Conservation (phyloP, 495 filamentous ascomycete genomes). For the Diplogelasinospora grovesii region DNA sequence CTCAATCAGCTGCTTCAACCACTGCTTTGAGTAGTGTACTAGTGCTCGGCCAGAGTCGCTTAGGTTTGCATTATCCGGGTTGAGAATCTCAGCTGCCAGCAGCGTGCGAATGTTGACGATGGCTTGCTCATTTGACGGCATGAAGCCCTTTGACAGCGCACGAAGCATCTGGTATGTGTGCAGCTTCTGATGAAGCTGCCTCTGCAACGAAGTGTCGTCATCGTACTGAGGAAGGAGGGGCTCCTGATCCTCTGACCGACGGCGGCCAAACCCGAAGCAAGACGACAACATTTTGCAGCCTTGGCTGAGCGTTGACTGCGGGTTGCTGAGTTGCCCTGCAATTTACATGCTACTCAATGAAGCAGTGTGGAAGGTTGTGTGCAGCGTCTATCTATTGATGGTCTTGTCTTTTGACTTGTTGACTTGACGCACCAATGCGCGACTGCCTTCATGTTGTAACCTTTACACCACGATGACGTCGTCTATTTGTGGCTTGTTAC, state of each 20-base stretch:
- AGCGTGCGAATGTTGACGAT: constrained; percentile 78
- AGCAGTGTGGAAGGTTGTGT: too few relatives aligned
- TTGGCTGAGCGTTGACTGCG: neutral
- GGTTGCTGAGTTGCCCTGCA: too few relatives aligned
- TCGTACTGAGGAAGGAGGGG: constrained; percentile 80
- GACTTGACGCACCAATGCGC: too few relatives aligned
- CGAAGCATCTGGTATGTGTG: constrained; percentile 88
- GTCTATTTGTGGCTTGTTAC: too few relatives aligned
- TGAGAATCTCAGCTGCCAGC: constrained; percentile 69
- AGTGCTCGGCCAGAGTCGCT: constrained; percentile 71
- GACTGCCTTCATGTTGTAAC: too few relatives aligned
- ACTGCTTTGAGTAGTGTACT: constrained; percentile 63
- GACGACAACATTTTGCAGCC: constrained; percentile 15
- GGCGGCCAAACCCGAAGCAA: constrained; percentile 23
- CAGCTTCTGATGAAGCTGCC: constrained; percentile 72
- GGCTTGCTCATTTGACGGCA: constrained; percentile 83
- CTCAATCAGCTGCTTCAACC: constrained; percentile 67
- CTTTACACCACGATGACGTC: constrained; percentile 12
- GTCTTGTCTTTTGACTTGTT: neutral
- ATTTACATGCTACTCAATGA: too few relatives aligned
- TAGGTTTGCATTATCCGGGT: constrained; percentile 66
- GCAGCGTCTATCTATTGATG: too few relatives aligned
- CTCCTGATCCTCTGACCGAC: constrained; percentile 34
- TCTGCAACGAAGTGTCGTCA: constrained; percentile 74
- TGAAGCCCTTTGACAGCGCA: constrained; percentile 77